Evolutionary conservation across 345 rosid genomes (phyloP).

Genomic region (Aquilaria sinensis): DNA sequence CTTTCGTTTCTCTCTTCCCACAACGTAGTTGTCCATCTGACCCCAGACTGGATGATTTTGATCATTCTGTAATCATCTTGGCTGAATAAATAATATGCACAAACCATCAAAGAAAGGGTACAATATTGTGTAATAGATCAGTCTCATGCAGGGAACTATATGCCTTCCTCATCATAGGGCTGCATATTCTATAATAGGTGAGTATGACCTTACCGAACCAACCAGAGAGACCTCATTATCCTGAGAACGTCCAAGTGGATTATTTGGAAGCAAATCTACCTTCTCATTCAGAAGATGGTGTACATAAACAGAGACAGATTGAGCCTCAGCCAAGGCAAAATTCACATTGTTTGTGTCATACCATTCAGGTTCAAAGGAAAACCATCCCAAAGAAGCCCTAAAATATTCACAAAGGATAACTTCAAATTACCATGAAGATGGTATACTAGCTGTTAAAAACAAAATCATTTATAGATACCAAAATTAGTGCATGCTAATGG

Average conservation of each 20-base stretch:
- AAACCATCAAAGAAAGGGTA: neutral
- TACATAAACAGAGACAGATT: constrained; percentile 70
- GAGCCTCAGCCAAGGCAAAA: constrained; percentile 84
- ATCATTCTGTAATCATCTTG: constrained; percentile 44
- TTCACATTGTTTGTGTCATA: constrained; percentile 54
- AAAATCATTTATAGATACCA: too few relatives aligned
- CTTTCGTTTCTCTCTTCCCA: constrained; percentile 81
- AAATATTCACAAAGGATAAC: constrained; percentile 24
- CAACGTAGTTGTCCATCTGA: constrained; percentile 72
- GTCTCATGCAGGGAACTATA: neutral
- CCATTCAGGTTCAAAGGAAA: constrained; percentile 97
- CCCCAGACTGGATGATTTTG: constrained; percentile 96
- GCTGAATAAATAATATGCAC: constrained; percentile 15
- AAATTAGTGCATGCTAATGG: too few relatives aligned
- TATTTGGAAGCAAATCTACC: constrained; percentile 51
- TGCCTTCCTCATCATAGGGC: neutral
- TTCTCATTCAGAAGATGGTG: constrained; percentile 71
- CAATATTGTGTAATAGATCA: too few relatives aligned
- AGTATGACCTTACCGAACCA: constrained; percentile 51
- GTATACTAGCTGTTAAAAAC: too few relatives aligned
- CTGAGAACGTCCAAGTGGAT: constrained; percentile 49
- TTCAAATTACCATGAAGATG: neutral
- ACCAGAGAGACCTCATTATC: constrained; percentile 50
- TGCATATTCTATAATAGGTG: neutral
- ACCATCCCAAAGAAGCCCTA: constrained; percentile 97